Base-by-base conservation (phyloP, 805 yeast genomes). In the Yamadazyma olivae region DNA sequence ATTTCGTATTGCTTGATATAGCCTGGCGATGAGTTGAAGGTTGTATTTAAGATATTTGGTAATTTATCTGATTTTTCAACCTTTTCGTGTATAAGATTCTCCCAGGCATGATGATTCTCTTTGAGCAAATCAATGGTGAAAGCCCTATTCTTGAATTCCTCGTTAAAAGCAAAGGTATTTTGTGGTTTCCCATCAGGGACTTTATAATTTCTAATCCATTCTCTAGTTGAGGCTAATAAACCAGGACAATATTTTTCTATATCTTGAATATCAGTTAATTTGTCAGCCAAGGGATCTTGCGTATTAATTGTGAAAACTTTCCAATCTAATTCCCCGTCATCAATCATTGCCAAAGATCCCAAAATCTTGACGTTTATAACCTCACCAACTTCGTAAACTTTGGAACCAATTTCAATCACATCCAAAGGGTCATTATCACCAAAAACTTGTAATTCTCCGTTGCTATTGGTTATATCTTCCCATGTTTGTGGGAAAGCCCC, bases 191-290 rank as follows among this genome's bases (percentile, higher is more conserved):
- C 99, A 63, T 91, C 99, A 37, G 99, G 97, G 51, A 89, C 77
- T 69, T 93, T 93, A 81, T 93, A 93, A 67, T 90, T 89, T 64
- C 95, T 84, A 81, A 93, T 93, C 99, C 99, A 93, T 68, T 86
- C 95, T 64, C 89, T 82, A 40, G 98, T 93, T 48, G 95, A 84
- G 61, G 95, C 85, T 57, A 93, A 71, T 41, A 93, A 73, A 37
- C 96, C 96, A 41, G 99, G 99, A 64, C 90, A 80, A 60, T 83
- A 81, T 55, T 75, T 77, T 64, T 78, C 89, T 46, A 93, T 95
- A 55, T 93, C 97, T 65, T 85, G 91, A 51, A 93, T 80, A 63
- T 89, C 96, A 59, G 83, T 77, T 54, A 93, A 70, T 68, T 89
- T 83, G 41, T 83, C 57, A 43, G 97, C 95, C 51, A 90, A 75